Percentiles rank a stretch among this genome's conserved stretches.
Evolutionary conservation across 1,139 yeast genomes (phyloP).

Genomic region (Arxiozyma bovina): DNA sequence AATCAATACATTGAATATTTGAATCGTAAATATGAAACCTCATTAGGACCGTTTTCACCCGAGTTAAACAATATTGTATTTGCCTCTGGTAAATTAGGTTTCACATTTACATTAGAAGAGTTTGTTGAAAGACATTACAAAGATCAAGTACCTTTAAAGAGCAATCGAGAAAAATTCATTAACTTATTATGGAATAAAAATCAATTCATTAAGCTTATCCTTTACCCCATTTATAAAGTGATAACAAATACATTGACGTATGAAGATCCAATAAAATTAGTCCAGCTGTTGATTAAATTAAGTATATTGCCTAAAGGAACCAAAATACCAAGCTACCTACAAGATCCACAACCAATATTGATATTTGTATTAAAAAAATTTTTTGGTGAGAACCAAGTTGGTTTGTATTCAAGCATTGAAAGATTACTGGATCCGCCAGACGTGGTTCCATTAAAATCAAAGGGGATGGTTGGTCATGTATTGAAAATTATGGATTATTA

Average conservation of each 20-base stretch:
- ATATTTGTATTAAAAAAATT: conserved; percentile 45
- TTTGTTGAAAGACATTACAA: conserved; percentile 49
- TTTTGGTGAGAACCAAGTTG: conserved; percentile 42
- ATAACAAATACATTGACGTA: conserved; percentile 50
- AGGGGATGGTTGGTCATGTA: conserved; percentile 42
- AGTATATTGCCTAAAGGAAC: conserved; percentile 29
- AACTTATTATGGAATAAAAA: conserved; percentile 64
- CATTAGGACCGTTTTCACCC: conserved; percentile 45
- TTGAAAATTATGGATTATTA: conserved; percentile 47
- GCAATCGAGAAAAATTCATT: conserved; percentile 40
- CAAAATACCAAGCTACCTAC: background rate
- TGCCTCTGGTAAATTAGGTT: conserved; percentile 55
- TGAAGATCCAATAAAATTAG: conserved; percentile 39
- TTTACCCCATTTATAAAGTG: conserved; percentile 76
- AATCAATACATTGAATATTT: conserved; percentile 35
- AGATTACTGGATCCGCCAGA: background rate
- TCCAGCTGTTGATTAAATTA: conserved; percentile 37
- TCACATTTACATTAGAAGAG: conserved; percentile 57
- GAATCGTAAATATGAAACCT: conserved; percentile 24
- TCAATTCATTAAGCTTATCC: conserved; percentile 44
- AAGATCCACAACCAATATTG: conserved; percentile 52
- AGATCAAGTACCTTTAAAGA: conserved; percentile 19
- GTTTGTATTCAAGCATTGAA: conserved; percentile 41
- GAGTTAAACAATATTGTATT: conserved; percentile 58
- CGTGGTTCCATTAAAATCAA: background rate